Percentiles rank a stretch among this genome's conserved stretches.
These are phyloP conservation scores for Ensete glaucum DNA, from an alignment of 176 grass and related monocot species.

Conservation along the genomic window DNA sequence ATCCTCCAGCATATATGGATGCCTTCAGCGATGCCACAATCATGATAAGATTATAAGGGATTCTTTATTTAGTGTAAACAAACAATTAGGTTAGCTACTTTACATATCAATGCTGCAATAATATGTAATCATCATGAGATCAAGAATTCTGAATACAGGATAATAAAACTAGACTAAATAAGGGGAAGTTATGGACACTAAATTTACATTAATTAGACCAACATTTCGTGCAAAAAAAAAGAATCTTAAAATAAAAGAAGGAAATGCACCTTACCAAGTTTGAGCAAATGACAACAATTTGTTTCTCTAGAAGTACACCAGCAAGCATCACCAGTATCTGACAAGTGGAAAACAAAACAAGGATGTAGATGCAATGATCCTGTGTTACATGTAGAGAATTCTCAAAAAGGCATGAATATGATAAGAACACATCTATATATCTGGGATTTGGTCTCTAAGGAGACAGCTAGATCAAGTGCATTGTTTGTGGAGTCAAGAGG, in stretches of 20 bases:
- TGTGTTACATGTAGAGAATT: too few species aligned
- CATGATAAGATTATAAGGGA: not conserved
- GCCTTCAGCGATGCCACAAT: not conserved
- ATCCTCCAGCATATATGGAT: not conserved
- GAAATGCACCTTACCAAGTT: slow-evolving; percentile 61
- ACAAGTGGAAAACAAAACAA: slow-evolving; percentile 30
- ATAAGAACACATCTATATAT: too few species aligned
- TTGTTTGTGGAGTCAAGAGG: too few species aligned
- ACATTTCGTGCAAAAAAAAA: not conserved
- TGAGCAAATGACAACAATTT: slow-evolving; percentile 81
- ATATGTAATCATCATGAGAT: not conserved
- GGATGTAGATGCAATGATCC: not conserved
- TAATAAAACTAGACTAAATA: not conserved
- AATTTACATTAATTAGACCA: not conserved
- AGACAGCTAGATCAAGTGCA: too few species aligned
- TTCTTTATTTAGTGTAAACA: not conserved
- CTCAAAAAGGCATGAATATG: too few species aligned
- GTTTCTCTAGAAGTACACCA: slow-evolving; percentile 91
- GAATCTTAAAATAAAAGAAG: slow-evolving; percentile 7
- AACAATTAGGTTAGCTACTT: not conserved
- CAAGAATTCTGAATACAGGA: not conserved
- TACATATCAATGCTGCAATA: not conserved
- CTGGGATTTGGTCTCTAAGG: too few species aligned
- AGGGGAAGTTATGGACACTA: not conserved
- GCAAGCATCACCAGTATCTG: slow-evolving; percentile 90